Evolutionary conservation across 2,329 filamentous ascomycete species (phyloP), one percentile per base, ranked within the genome.

Genomic region (Botryotinia calthae): DNA sequence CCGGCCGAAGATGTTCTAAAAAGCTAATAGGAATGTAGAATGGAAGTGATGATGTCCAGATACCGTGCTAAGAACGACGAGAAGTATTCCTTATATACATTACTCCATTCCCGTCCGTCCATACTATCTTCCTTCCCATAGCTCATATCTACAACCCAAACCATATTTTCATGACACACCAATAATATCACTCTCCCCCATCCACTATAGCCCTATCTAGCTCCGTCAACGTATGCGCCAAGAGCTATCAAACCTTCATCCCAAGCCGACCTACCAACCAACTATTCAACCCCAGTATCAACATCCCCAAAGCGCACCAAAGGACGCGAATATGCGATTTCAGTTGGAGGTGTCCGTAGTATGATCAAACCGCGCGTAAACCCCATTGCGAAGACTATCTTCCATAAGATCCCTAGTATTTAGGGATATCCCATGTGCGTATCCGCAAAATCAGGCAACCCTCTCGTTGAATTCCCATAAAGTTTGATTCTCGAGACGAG

Each of bases 1-100:
- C 71, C 65, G 9, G 65, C 65, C 56, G 63, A 72, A 56, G 44
- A 62, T 51, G 9, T 51, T 25, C 22, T 18, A 72, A 51, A 70
- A 70, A 31, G 51, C 10, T 34, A 25, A 40, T 31, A 18, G 22
- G 54, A 51, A 67, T 48, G 40, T 58, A 31, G 62, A 72, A 68
- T 59, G 18, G 31, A 68, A 61, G 59, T 67, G 70, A 59, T 66
- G 70, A 72, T 72, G 42, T 67, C 70, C 70, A 67, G 70, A 72
- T 68, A 51, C 40, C 22, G 28, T 48, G 31, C 28, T 31, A 61
- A 66, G 40, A 67, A 40, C 18, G 51, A 40, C 22, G n/a, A 58
- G n/a, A 2, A 18, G 58, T 12, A 42, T 58, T 66, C 40, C 37
- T 72, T 72, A 72, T 72, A 67, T 67, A 72, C 48, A 72, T 28